Evolutionary conservation across 2,329 filamentous ascomycete genomes (phyloP), one percentile per base, ranked within the genome.

Genomic region (Botrytis elliptica): DNA sequence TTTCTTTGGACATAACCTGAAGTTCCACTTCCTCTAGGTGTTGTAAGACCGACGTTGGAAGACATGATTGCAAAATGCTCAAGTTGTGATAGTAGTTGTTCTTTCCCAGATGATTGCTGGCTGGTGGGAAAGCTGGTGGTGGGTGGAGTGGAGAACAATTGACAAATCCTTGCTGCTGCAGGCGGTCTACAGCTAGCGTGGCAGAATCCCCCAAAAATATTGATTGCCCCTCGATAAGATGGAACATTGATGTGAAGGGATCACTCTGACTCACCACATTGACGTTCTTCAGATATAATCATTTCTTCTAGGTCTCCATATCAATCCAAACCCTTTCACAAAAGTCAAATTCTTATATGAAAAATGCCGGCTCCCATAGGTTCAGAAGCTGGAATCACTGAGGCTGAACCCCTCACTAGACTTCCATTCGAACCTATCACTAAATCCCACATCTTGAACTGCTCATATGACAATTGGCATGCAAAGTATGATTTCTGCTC

Each of bases 1-100:
- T 98, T 99, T 83, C 94, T 93, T 84, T 98, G 95, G 73, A 99
- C 95, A 82, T 98, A 98, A 81, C 96, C 96, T 1, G 95, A 98
- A 73, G 96, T 99, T 66, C 96, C 96, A 81, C 93, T 97, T 78
- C 96, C 96, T 80, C 96, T 92, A 4, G 96, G 96, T 7, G 96
- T 99, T 73, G 92, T 91, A 79, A 99, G 93, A 74, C 96, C 97
- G 81, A 99, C 96, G 85, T 99, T 99, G 77, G 96, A 94, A 75
- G 95, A 96, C 96, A 98, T 98, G n/a, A 49, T 59, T 60, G 33
- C 22, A 16, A 36, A 38, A 59, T 72, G 33, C 16, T 72, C 4
- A 40, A 36, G 49, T n/a, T 29, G 40, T 59, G 29, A 38, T 46
- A n/a, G 46, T 46, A 3, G 22, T 33, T 71, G 33, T 52, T 33